Evolutionary conservation across 352 stramenopile genomes (phyloP), one percentile per base, ranked within the genome.

Genomic region (Phytophthora boehmeriae): DNA sequence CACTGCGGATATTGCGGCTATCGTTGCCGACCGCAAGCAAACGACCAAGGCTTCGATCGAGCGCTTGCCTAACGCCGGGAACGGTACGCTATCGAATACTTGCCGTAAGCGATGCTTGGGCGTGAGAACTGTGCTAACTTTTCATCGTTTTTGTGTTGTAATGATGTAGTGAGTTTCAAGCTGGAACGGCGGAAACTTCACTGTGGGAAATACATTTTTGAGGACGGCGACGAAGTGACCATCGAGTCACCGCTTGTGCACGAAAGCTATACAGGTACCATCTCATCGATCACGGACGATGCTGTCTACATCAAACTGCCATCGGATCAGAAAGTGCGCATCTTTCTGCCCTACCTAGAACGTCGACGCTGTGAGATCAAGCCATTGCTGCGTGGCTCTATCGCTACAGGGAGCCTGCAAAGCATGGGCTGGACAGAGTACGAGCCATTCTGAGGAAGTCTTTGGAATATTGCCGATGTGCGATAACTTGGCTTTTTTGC

Each of bases 151-250:
- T 39, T 42, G 53, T 56, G 13, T 42, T 64, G n/a, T n/a, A n/a
- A n/a, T n/a, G n/a, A n/a, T 70, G 32, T 45, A 90, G 76, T 81
- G 16, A 59, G 59, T 6, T 73, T 90, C 36, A 75, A 76, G 45
- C 62, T 78, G 20, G 70, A 86, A 32, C 78, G 78, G 46, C 80
- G 81, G 54, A 71, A 76, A 39, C 54, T 95, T 55, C 54, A 76
- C 38, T 90, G 78, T 30, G 84, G 79, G 54, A 86, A 89, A 59
- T 85, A 90, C 54, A 64, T 92, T 8, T 90, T 92, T 56, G 81
- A 93, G 56, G 83, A 95, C 38, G 86, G 86, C 35, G 86, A 95
- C 43, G 86, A 95, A 54, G 81, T 93, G 25, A 72, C 86, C 8
- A 57, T 93, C 47, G 82, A 73, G 8, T 83, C 84, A 43, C 76